Evolutionary conservation across 371 early-diverging fungal species (phyloP).

Genomic region (Zopfochytrium polystomum): DNA sequence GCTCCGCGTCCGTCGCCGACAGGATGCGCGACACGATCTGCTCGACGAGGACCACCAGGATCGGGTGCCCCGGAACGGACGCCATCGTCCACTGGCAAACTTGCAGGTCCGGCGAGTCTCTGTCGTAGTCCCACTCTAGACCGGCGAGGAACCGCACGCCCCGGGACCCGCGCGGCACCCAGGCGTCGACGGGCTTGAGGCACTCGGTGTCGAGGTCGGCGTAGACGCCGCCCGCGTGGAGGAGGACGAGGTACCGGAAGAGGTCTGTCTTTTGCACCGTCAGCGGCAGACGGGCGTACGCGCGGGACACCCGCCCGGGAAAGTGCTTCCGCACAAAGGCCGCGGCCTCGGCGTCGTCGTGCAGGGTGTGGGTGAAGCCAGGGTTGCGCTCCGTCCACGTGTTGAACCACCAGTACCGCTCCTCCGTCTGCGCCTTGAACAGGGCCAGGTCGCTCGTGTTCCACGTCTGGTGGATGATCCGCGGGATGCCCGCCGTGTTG

Average conservation of each 20-base stretch:
- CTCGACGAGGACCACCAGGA: not conserved
- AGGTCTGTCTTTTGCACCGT: conserved; percentile 2
- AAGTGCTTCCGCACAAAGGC: not conserved
- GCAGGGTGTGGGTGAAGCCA: not conserved
- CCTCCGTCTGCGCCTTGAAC: conserved; percentile 10
- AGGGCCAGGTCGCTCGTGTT: conserved; percentile 8
- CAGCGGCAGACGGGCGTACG: not conserved
- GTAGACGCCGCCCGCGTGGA: no score
- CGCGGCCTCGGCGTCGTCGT: not conserved
- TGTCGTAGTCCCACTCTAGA: no score
- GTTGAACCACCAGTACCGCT: conserved; percentile 13
- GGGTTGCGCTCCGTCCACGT: conserved; percentile 2
- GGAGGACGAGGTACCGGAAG: conserved; percentile 4
- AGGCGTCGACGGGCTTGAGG: conserved; percentile 4
- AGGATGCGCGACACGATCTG: conserved; percentile 1
- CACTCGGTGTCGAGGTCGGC: conserved; percentile 15
- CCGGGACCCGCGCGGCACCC: no score
- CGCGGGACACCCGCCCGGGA: not conserved
- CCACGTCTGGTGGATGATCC: conserved; percentile 13
- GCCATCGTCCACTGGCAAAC: conserved; percentile 19
- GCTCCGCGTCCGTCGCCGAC: not conserved
- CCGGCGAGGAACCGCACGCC: no score
- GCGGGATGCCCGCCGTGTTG: not conserved
- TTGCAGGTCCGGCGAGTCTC: conserved; percentile 3
- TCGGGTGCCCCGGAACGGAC: conserved; percentile 8